Percentiles rank a stretch among this genome's conserved stretches.
phyloP scores from a whole-genome alignment of 2,329 filamentous ascomycete species.

The Trichoderma lentiforme region DNA sequence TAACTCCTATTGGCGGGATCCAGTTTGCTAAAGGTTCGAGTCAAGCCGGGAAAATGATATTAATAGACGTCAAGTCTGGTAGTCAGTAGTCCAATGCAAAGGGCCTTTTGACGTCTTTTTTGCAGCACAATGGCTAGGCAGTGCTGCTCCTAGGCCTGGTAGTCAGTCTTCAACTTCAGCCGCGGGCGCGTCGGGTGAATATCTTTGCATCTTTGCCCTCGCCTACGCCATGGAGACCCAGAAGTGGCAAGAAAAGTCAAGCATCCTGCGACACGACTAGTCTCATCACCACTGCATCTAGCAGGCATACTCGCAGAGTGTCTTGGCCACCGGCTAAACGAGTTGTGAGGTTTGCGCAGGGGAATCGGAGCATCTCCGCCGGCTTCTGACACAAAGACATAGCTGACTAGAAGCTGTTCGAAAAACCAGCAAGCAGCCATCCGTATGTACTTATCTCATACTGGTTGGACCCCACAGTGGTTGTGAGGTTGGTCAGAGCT shows the following conservation, averaged over 20 bases:
- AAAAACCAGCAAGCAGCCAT: not conserved
- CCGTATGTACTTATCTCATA: not conserved
- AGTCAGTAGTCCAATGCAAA: not conserved
- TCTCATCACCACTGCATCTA: not conserved
- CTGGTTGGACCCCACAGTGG: not conserved
- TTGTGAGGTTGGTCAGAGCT: not conserved
- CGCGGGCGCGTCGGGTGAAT: not conserved
- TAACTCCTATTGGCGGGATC: slow-evolving; percentile 2
- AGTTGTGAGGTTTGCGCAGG: not conserved
- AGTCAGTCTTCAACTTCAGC: not conserved
- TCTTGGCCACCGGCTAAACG: not conserved
- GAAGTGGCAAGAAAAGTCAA: not conserved
- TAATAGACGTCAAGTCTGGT: not conserved
- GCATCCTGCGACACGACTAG: slow-evolving; percentile 11
- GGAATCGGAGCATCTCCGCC: not conserved
- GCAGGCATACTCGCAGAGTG: not conserved
- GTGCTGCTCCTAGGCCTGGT: not conserved
- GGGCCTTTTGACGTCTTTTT: not conserved
- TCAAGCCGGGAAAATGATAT: not conserved
- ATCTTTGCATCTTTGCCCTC: not conserved
- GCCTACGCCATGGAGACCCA: not conserved
- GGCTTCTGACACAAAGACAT: not conserved
- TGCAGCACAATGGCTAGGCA: not conserved
- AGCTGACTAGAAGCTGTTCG: not conserved
- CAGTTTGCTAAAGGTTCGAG: not conserved